These are phyloP conservation scores for Ophiostoma perfectum DNA, from an alignment of 2,329 filamentous ascomycete genomes.

Conservation along the genomic window DNA sequence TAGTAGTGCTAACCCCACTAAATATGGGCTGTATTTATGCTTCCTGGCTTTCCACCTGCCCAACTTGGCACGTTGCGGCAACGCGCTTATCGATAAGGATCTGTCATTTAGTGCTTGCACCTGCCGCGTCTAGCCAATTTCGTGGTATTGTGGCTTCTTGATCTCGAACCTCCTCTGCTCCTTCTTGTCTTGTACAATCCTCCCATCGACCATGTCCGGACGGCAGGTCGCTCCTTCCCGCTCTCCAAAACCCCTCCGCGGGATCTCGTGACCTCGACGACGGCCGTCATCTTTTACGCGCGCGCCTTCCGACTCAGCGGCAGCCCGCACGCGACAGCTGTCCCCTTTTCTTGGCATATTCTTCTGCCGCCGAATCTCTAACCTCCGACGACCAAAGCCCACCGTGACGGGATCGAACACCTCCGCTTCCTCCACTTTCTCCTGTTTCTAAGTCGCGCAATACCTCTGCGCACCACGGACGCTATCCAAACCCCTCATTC, in stretches of 20 bases:
- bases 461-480: too few species aligned
- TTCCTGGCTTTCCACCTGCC: background rate
- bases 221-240: slow-evolving; percentile 19
- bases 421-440: background rate
- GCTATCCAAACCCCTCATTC: too few species aligned
- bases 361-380: background rate
- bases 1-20: background rate
- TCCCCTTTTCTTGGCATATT: slow-evolving; percentile 5
- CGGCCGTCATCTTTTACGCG: background rate
- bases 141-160: slow-evolving; percentile 1
- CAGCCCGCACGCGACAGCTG: slow-evolving; percentile 4
- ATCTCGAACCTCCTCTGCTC: background rate
- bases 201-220: slow-evolving; percentile 17
- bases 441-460: background rate
- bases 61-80: slow-evolving; percentile 8
- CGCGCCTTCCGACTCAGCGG: background rate
- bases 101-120: slow-evolving; percentile 9
- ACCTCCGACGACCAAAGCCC: background rate
- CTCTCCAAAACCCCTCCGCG: background rate
- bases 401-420: background rate
- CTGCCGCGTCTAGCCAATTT: slow-evolving; percentile 12
- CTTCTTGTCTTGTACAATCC: slow-evolving; percentile 9
- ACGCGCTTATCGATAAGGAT: slow-evolving; percentile 18
- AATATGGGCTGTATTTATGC: background rate
- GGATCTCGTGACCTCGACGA: slow-evolving; percentile 9